Evolutionary conservation across 148 eudicot species (phyloP).

Genomic region (Fagopyrum esculentum): DNA sequence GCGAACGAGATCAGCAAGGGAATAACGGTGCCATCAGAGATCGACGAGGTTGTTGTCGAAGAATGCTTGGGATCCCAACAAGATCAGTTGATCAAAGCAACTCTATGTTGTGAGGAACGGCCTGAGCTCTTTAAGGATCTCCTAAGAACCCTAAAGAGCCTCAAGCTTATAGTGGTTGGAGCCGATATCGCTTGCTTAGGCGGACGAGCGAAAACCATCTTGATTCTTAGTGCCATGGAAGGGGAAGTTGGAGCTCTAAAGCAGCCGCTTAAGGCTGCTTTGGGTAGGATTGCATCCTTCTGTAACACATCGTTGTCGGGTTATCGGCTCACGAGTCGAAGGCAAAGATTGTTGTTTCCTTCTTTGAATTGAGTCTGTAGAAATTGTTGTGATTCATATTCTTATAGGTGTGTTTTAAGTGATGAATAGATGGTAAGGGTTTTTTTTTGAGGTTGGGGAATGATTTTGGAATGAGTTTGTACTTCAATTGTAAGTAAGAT

Average conservation of each 20-base stretch:
- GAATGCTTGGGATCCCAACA: background rate
- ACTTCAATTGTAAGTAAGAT: no score
- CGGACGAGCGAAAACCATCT: slow-evolving; percentile 52
- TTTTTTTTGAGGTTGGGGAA: no score
- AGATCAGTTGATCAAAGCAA: slow-evolving; percentile 35
- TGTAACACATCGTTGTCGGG: slow-evolving; percentile 27
- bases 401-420: no score
- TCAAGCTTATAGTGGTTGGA: slow-evolving; percentile 35
- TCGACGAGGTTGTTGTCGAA: slow-evolving; percentile 55
- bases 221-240: slow-evolving; percentile 34
- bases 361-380: background rate
- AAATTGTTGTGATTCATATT: no score
- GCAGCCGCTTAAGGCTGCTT: slow-evolving; percentile 42
- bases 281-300: slow-evolving; percentile 50
- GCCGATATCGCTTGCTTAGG: slow-evolving; percentile 74
- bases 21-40: slow-evolving; percentile 46
- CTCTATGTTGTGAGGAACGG: slow-evolving; percentile 68
- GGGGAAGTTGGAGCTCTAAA: slow-evolving; percentile 23
- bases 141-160: slow-evolving; percentile 37
- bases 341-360: slow-evolving; percentile 64
- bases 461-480: no score
- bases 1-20: slow-evolving; percentile 50
- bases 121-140: slow-evolving; percentile 62
- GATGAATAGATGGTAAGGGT: no score
- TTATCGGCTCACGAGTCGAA: slow-evolving; percentile 64